A percentile compares a stretch with the other conserved stretches of the same genome.
phyloP scores from a whole-genome alignment of 2,329 filamentous ascomycete genomes.

The Phyllosticta citrichinensis region DNA sequence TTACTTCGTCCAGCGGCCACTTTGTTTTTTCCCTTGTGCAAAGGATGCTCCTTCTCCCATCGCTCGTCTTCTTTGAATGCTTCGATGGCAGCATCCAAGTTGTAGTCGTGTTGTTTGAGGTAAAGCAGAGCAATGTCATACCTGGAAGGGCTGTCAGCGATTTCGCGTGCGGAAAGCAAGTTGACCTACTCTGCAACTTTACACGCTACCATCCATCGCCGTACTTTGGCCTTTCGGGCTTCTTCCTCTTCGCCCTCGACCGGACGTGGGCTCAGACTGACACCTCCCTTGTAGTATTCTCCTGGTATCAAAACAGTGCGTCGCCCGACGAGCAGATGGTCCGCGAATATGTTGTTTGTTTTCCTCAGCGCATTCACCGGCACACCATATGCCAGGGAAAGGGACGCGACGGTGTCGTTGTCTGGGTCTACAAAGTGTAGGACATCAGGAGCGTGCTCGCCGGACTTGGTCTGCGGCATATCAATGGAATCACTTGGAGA shows the following conservation, averaged over 20 bases:
- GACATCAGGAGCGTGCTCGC: conserved; percentile 46
- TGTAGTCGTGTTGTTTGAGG: conserved; percentile 57
- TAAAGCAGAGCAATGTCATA: conserved; percentile 66
- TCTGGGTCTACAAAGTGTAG: conserved; percentile 64
- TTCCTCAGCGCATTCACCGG: conserved; percentile 52
- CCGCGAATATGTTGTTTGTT: conserved; percentile 60
- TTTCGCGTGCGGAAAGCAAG: background rate
- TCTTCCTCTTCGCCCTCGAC: conserved; percentile 68
- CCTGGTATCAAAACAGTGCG: conserved; percentile 63
- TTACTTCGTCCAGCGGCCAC: conserved; percentile 19
- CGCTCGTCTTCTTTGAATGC: conserved; percentile 60
- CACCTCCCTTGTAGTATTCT: conserved; percentile 55
- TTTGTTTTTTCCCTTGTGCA: conserved; percentile 38
- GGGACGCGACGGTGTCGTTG: conserved; percentile 56
- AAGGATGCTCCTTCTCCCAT: conserved; percentile 63
- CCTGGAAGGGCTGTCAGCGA: conserved; percentile 24
- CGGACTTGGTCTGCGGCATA: conserved; percentile 22
- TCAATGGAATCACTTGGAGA: conserved; percentile 24
- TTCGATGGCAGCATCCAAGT: conserved; percentile 54
- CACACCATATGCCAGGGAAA: conserved; percentile 63
- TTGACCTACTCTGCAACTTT: conserved; percentile 59
- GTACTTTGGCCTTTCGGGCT: conserved; percentile 56
- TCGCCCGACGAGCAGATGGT: conserved; percentile 60
- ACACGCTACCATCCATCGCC: conserved; percentile 65
- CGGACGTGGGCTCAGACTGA: conserved; percentile 59